A percentile compares a stretch with the other conserved stretches of the same genome.
phyloP scores from a whole-genome alignment of 352 stramenopile species.

The Phytopythium boreale region DNA sequence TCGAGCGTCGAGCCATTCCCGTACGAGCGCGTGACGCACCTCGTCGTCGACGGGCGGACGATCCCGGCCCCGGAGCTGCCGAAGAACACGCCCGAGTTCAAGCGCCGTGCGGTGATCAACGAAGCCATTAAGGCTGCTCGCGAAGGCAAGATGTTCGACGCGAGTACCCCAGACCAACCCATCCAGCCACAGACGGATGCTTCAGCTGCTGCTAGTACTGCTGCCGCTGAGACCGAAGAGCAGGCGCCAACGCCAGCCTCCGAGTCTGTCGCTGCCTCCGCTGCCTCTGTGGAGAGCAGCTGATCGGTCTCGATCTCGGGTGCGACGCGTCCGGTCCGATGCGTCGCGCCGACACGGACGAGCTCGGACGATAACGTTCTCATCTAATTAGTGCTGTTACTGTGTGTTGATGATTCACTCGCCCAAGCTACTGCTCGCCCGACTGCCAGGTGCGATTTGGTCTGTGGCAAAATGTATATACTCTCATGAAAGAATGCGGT shows the following conservation, averaged over 20 bases:
- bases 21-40: constrained; percentile 84
- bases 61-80: constrained; percentile 64
- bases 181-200: constrained; percentile 12
- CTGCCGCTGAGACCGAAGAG: constrained; percentile 18
- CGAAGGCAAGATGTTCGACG: constrained; percentile 23
- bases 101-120: constrained; percentile 66
- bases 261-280: constrained; percentile 15
- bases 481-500: constrained; percentile 59
- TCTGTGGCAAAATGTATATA: constrained; percentile 4
- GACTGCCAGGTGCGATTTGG: background rate
- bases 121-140: constrained; percentile 64
- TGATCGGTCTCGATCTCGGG: background rate
- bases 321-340: background rate
- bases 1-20: constrained; percentile 56
- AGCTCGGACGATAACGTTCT: background rate
- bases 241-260: constrained; percentile 11
- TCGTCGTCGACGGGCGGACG: constrained; percentile 77
- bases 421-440: background rate
- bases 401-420: constrained; percentile 3
- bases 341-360: background rate
- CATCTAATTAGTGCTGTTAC: constrained; percentile 1
- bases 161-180: constrained; percentile 12
- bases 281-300: constrained; percentile 7
- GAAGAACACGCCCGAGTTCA: constrained; percentile 61
- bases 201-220: constrained; percentile 15